Conservation (phyloP, 2,329 filamentous ascomycete species). For the Cladosporium sp. region DNA sequence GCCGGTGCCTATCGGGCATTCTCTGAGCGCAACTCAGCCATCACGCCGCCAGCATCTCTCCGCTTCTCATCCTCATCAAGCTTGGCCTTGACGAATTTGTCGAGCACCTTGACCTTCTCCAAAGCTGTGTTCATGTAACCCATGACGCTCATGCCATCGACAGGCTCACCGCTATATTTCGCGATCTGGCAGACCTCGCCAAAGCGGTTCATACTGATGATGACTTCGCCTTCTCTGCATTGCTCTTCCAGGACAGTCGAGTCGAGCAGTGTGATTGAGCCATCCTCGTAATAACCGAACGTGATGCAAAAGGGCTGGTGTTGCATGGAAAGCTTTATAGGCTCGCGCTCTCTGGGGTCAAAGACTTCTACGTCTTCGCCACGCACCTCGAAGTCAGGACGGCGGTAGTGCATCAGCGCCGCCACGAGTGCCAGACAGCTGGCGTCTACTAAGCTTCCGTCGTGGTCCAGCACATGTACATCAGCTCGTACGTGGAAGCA, state of each 20-base stretch:
- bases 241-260: conserved; percentile 72
- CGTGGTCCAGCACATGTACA: conserved; percentile 84
- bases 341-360: conserved; percentile 78
- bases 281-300: conserved; percentile 75
- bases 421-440: conserved; percentile 84
- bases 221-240: conserved; percentile 66
- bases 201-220: conserved; percentile 81
- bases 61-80: conserved; percentile 74
- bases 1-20: conserved; percentile 54
- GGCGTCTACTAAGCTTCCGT: conserved; percentile 84
- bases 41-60: conserved; percentile 72
- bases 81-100: conserved; percentile 65
- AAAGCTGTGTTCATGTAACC: conserved; percentile 71
- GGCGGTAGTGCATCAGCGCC: conserved; percentile 83
- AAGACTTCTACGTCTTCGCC: conserved; percentile 82
- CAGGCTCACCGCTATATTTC: conserved; percentile 78
- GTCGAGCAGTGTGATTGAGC: conserved; percentile 68
- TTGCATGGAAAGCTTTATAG: conserved; percentile 82
- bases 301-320: conserved; percentile 90
- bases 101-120: conserved; percentile 75
- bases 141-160: conserved; percentile 75
- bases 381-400: conserved; percentile 82
- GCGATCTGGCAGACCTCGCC: conserved; percentile 89
- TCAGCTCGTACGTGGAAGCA: conserved; percentile 90
- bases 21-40: conserved; percentile 76